Percentiles rank a stretch among this genome's conserved stretches.
Conservation (phyloP, 2,329 filamentous ascomycete genomes). For the Xylariales sp. region DNA sequence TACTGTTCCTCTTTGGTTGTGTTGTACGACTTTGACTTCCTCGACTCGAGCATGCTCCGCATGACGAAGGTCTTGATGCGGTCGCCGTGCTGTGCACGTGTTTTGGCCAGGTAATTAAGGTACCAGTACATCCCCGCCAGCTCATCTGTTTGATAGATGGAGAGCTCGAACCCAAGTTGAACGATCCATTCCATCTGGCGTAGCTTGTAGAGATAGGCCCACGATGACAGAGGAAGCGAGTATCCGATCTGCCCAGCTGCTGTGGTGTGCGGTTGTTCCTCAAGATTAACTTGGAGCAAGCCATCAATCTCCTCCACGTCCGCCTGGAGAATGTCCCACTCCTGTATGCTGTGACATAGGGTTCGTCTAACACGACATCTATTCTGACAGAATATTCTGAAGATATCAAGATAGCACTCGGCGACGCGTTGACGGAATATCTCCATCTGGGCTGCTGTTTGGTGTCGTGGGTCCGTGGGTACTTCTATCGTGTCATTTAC, state of each 20-base stretch:
- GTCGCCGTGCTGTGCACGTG: conserved; percentile 64
- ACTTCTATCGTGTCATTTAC: conserved; percentile 73
- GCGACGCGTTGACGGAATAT: conserved; percentile 55
- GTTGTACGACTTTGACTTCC: conserved; percentile 18
- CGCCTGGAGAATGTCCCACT: conserved; percentile 79
- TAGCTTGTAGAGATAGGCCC: conserved; percentile 89
- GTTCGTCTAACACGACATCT: conserved; percentile 82
- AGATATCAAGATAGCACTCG: conserved; percentile 75
- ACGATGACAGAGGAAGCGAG: conserved; percentile 74
- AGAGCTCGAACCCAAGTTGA: conserved; percentile 89
- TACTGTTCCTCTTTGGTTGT: conserved; percentile 37
- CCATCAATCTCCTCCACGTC: conserved; percentile 76
- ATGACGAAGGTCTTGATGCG: conserved; percentile 65
- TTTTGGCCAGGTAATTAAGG: conserved; percentile 66
- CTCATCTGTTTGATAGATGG: conserved; percentile 83
- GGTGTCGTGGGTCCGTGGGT: conserved; percentile 67
- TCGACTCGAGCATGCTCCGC: conserved; percentile 30
- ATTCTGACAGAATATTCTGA: conserved; percentile 84
- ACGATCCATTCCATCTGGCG: conserved; percentile 80
- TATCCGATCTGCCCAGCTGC: conserved; percentile 39
- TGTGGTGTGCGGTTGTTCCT: conserved; percentile 54
- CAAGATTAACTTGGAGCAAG: conserved; percentile 55
- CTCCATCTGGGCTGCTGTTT: conserved; percentile 71
- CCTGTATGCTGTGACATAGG: conserved; percentile 75
- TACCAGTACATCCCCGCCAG: conserved; percentile 89